Evolutionary conservation across 2,329 filamentous ascomycete genomes (phyloP).

Genomic region (Cladophialophora immunda): DNA sequence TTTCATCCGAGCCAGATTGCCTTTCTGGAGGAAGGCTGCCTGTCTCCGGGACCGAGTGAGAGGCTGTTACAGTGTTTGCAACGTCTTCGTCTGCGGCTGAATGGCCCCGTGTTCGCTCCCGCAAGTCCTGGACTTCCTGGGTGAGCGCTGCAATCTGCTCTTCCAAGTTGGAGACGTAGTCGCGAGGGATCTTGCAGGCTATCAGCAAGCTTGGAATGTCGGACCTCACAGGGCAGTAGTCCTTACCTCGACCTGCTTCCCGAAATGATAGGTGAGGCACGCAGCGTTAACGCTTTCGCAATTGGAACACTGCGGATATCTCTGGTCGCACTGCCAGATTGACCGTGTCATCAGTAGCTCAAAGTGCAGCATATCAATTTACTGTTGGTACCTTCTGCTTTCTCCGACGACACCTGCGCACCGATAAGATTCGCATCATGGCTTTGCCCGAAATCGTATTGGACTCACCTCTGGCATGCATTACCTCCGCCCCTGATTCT

Average conservation of each 20-base stretch:
- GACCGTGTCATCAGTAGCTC: slow-evolving; percentile 5
- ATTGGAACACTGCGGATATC: slow-evolving; percentile 41
- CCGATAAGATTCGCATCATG: slow-evolving; percentile 5
- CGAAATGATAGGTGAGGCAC: slow-evolving; percentile 41
- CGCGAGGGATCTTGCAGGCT: slow-evolving; percentile 33
- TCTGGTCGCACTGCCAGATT: slow-evolving; percentile 39
- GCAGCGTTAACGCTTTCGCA: slow-evolving; percentile 35
- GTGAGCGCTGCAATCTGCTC: slow-evolving; percentile 33
- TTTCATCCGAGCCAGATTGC: slow-evolving; percentile 14
- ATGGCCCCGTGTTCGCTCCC: slow-evolving; percentile 13
- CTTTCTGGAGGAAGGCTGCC: neutral
- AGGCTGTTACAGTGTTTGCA: slow-evolving; percentile 9
- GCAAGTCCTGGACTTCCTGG: slow-evolving; percentile 35
- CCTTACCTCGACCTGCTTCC: slow-evolving; percentile 41
- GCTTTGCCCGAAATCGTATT: neutral
- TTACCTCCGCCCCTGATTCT: slow-evolving; percentile 21
- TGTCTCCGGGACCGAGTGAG: slow-evolving; percentile 9
- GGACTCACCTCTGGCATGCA: slow-evolving; percentile 29
- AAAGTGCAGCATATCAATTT: slow-evolving; percentile 8
- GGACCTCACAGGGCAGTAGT: neutral
- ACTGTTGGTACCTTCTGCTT: slow-evolving; percentile 27
- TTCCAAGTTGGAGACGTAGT: slow-evolving; percentile 42
- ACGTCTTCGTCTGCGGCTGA: slow-evolving; percentile 5
- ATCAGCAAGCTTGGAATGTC: slow-evolving; percentile 15
- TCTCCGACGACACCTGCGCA: slow-evolving; percentile 29